Conservation (phyloP, 2,329 filamentous ascomycete genomes). For the Aureobasidium vineae region DNA sequence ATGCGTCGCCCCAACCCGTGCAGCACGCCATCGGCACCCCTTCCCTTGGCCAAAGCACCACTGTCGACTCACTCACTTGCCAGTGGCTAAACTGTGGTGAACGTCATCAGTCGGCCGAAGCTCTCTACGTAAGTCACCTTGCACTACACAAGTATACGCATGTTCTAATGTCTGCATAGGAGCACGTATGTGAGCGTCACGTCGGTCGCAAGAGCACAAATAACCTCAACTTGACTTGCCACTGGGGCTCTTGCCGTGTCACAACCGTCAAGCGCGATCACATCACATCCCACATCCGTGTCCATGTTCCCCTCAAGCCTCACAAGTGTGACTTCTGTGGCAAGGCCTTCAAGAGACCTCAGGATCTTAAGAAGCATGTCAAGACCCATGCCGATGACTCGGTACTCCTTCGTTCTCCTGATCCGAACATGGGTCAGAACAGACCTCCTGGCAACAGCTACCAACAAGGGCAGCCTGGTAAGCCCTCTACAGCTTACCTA, state of each 20-base stretch:
- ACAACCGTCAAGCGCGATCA: constrained; percentile 98
- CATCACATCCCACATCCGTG: constrained; percentile 97
- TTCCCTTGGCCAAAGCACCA: constrained; percentile 33
- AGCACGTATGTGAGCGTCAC: constrained; percentile 97
- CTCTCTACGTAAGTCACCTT: constrained; percentile 58
- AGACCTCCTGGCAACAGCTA: constrained; percentile 33
- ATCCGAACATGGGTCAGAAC: constrained; percentile 48
- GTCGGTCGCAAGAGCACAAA: constrained; percentile 99
- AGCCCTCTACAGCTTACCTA: constrained; percentile 24
- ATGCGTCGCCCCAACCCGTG: constrained; percentile 24
- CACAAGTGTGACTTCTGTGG: constrained; percentile 99
- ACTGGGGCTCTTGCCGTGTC: constrained; percentile 94
- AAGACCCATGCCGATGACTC: constrained; percentile 98
- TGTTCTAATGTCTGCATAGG: constrained; percentile 53
- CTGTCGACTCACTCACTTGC: constrained; percentile 52
- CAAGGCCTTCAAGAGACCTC: constrained; percentile 98
- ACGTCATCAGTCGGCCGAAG: constrained; percentile 57
- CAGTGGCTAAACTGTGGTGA: constrained; percentile 64
- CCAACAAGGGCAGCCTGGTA: constrained; percentile 35
- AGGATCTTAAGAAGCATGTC: constrained; percentile 99
- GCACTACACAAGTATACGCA: background rate
- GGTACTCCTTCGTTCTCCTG: constrained; percentile 65
- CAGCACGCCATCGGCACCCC: constrained; percentile 31
- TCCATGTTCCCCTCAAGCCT: constrained; percentile 97
- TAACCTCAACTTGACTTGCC: constrained; percentile 94